Conservation (phyloP, 2,329 filamentous ascomycete genomes). For the Hysterium pulicare region DNA sequence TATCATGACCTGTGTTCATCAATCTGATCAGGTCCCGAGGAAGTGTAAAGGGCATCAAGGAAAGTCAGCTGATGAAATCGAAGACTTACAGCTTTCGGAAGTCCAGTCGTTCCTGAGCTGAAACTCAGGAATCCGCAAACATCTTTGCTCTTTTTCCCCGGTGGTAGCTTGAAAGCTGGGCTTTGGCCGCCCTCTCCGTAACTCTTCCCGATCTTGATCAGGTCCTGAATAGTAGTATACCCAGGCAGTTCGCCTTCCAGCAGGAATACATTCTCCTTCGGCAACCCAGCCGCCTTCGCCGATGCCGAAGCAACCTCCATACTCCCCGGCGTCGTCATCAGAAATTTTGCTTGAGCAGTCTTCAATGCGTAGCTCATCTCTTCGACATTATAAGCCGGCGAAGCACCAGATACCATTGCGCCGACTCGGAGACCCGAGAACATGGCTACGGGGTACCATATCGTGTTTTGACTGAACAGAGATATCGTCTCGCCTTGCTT, state of each 20-base stretch:
- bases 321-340: conserved; percentile 55
- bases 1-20: conserved; percentile 46
- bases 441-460: conserved; percentile 66
- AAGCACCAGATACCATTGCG: conserved; percentile 60
- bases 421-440: conserved; percentile 53
- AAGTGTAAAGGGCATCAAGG: no score
- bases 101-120: conserved; percentile 48
- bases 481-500: conserved; percentile 55
- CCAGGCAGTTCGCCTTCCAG: conserved; percentile 53
- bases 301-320: conserved; percentile 55
- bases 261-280: conserved; percentile 53
- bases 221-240: conserved; percentile 47
- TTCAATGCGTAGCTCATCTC: conserved; percentile 65
- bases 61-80: no score
- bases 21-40: not conserved
- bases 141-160: conserved; percentile 55
- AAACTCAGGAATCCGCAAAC: conserved; percentile 54
- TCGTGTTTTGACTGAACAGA: conserved; percentile 62
- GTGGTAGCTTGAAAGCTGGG: conserved; percentile 48
- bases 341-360: conserved; percentile 54
- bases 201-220: conserved; percentile 43
- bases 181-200: conserved; percentile 45
- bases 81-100: conserved; percentile 45
- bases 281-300: conserved; percentile 54
- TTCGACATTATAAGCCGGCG: conserved; percentile 63